Percentiles rank a stretch among this genome's conserved stretches.
These are phyloP conservation scores for Oryza glumipatula DNA, from an alignment of 176 grass and related monocot species.

Conservation along the genomic window DNA sequence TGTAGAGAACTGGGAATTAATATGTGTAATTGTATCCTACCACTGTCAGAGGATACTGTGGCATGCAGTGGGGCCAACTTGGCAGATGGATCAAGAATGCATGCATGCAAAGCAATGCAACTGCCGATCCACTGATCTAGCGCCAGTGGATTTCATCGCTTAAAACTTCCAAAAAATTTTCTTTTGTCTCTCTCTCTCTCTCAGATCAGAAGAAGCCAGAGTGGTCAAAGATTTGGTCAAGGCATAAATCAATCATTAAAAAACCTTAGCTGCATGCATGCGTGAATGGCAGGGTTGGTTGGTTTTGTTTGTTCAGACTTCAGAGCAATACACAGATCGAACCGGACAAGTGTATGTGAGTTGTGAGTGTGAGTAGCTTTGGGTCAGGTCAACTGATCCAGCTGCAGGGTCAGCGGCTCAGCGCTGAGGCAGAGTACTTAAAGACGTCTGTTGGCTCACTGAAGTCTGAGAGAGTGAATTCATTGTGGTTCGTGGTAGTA, in stretches of 20 bases:
- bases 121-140: no score
- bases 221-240: slow-evolving; percentile 12
- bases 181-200: background rate
- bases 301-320: background rate
- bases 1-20: no score
- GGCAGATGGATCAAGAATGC: no score
- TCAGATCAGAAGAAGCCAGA: background rate
- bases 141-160: background rate
- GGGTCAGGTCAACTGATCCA: background rate
- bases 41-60: background rate
- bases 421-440: background rate
- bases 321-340: background rate
- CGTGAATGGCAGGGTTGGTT: background rate
- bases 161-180: background rate
- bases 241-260: slow-evolving; percentile 9
- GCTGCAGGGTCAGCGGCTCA: background rate
- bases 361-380: background rate
- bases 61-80: background rate
- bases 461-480: background rate
- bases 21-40: background rate
- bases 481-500: background rate
- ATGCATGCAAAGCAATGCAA: no score
- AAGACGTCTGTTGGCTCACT: background rate
- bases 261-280: background rate
- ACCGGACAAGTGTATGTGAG: no score